Evolutionary conservation across 139 green algal species (phyloP), one percentile per base, ranked within the genome.

Genomic region (Ostreobium quekettii): DNA sequence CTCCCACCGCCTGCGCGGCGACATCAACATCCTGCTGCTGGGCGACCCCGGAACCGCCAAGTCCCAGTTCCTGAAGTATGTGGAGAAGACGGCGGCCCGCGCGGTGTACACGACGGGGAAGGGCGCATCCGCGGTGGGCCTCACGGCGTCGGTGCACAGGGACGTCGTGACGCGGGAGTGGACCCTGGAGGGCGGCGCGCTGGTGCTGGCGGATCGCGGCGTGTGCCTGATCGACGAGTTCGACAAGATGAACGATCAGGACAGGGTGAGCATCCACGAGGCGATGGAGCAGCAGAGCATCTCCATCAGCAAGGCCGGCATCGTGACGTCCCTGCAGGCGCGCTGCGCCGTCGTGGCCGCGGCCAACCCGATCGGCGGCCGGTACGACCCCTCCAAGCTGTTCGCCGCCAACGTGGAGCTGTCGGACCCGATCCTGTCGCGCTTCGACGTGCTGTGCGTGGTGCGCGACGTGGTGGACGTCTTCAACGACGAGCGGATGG

Each of bases 161-260:
- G 94, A 99, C 66, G 76, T 88, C 2, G 76, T 97, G 32, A 97
- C 90, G 3, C 75, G 83, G 38, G 94, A 99, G 83, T 99, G 93
- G 93, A 97, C 91, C 1, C 83, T 99, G 48, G 94, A 99, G 82
- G 94, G 94, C 26, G 94, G 94, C 2, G 94, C 94, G 30, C 84
- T 99, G 60, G 94, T 99, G 75, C 80, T 99, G 69, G 94, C 93
- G 2, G 94, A 99, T 83, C 82, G 86, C 62, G 91, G 94, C n/a
- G 76, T 96, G 38, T 99, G 94, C 85, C 77, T 99, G 1, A 99
- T 99, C 71, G 94, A 99, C 74, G 94, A 99, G 90, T 99, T 99
- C 76, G 94, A 99, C 86, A 99, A 98, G 84, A 99, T 99, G 94
- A 99, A 98, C 73, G 94, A 99, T 71, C 91, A 98, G 73, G 90